phyloP scores from a whole-genome alignment of 345 rosid genomes.

The Linum lewisii region DNA sequence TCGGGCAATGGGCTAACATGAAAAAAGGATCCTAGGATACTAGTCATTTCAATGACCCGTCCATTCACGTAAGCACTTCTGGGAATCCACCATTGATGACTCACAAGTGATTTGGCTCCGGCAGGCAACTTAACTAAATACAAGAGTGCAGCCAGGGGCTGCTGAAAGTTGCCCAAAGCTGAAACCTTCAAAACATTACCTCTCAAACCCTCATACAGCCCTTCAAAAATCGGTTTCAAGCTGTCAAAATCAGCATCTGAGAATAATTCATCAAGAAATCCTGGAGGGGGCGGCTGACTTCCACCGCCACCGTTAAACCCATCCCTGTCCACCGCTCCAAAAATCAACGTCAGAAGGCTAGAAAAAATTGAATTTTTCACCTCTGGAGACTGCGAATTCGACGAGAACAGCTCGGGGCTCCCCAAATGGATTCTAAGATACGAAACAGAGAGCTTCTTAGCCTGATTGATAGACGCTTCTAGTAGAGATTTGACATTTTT shows the following conservation, averaged over 20 bases:
- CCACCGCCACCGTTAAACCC: slow-evolving; percentile 25
- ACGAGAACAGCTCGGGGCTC: slow-evolving; percentile 55
- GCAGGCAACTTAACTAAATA: slow-evolving; percentile 59
- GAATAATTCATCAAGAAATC: slow-evolving; percentile 77
- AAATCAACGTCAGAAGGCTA: slow-evolving; percentile 62
- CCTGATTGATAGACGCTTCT: slow-evolving; percentile 51
- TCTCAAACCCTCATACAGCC: slow-evolving; percentile 83
- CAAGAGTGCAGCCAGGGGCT: slow-evolving; percentile 71
- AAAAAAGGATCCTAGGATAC: slow-evolving; percentile 91
- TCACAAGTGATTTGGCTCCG: slow-evolving; percentile 74
- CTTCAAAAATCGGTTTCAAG: slow-evolving; percentile 67
- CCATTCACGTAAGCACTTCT: slow-evolving; percentile 78
- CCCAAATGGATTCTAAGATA: slow-evolving; percentile 71
- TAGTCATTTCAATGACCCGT: slow-evolving; percentile 87
- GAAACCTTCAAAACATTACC: slow-evolving; percentile 73
- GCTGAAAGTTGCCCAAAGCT: slow-evolving; percentile 80
- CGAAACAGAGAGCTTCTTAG: slow-evolving; percentile 58
- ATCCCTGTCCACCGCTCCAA: slow-evolving; percentile 57
- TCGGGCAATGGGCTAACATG: slow-evolving; percentile 94
- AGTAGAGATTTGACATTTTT: slow-evolving; percentile 50
- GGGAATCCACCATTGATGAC: slow-evolving; percentile 94
- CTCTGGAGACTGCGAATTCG: slow-evolving; percentile 11
- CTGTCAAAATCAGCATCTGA: slow-evolving; percentile 72
- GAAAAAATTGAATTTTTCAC: slow-evolving; percentile 33
- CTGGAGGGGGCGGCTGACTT: slow-evolving; percentile 37